Evolutionary conservation across 768 basidiomycete species (phyloP).

Genomic region (Boletus bicolor): DNA sequence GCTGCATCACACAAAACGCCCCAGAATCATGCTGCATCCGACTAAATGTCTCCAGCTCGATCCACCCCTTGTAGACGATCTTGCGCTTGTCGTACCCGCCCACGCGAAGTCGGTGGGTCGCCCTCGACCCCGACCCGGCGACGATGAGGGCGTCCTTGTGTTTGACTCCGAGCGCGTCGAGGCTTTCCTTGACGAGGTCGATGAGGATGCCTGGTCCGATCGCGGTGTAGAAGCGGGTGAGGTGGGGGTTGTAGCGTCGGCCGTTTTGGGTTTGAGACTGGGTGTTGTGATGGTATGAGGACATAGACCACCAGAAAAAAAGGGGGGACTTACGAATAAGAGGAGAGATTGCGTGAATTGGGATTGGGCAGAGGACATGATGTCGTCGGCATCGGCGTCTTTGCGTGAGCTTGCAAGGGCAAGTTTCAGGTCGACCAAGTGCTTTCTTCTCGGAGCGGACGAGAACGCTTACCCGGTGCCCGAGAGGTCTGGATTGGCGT

Average conservation of each 20-base stretch:
- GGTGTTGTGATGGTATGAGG: not conserved
- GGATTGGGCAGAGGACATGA: constrained; percentile 59
- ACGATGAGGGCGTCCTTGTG: constrained; percentile 40
- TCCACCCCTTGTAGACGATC: constrained; percentile 69
- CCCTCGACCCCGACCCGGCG: constrained; percentile 8
- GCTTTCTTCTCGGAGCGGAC: not conserved
- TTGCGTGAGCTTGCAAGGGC: constrained; percentile 18
- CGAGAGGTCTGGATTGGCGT: constrained; percentile 57
- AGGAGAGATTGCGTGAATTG: constrained; percentile 81
- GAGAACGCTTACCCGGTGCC: constrained; percentile 29
- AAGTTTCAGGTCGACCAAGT: not conserved
- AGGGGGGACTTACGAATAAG: constrained; percentile 61
- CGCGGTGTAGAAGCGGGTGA: constrained; percentile 78
- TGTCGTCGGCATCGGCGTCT: constrained; percentile 56
- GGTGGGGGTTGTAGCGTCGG: constrained; percentile 63
- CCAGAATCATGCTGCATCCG: constrained; percentile 47
- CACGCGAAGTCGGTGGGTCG: constrained; percentile 47
- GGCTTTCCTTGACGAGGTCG: constrained; percentile 50
- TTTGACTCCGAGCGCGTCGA: constrained; percentile 48
- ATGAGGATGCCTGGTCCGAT: constrained; percentile 53
- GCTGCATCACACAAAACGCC: constrained; percentile 67
- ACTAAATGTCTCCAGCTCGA: constrained; percentile 62
- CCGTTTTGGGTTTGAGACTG: constrained; percentile 85
- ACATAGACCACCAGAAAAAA: not conserved
- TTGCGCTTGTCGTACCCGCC: constrained; percentile 67